phyloP scores from a whole-genome alignment of 331 rosid species.

The Saraca asoca region DNA sequence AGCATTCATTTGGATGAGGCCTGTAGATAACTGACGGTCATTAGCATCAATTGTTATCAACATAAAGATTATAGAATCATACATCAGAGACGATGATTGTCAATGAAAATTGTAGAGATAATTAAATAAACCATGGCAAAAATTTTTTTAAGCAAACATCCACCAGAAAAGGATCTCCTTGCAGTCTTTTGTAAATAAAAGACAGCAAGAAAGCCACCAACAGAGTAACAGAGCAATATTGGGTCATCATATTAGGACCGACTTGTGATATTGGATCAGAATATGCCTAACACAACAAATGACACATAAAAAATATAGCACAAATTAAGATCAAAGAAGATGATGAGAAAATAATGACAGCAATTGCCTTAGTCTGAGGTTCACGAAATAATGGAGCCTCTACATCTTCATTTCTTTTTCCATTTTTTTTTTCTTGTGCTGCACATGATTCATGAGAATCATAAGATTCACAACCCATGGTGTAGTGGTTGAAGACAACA shows the following conservation, averaged over 20 bases:
- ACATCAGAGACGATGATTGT: conserved; percentile 3
- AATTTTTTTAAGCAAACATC: not conserved
- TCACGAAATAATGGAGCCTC: not conserved
- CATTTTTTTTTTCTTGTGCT: conserved; percentile 13
- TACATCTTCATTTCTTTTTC: not conserved
- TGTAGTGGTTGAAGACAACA: conserved; percentile 6
- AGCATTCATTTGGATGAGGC: conserved; percentile 99
- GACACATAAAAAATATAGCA: not conserved
- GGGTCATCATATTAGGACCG: conserved; percentile 13
- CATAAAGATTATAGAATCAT: not conserved
- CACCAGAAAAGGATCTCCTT: conserved; percentile 16
- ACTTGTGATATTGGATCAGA: conserved; percentile 4
- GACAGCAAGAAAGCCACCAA: not conserved
- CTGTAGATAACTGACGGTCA: conserved; percentile 46
- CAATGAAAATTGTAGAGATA: conserved; percentile 15
- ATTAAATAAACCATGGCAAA: not conserved
- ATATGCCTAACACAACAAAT: conserved; percentile 16
- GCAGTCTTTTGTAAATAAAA: not conserved
- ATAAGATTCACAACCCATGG: not conserved
- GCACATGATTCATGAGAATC: conserved; percentile 13
- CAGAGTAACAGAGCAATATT: not conserved
- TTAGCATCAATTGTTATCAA: conserved; percentile 29
- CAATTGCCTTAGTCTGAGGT: not conserved
- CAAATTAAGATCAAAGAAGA: no score
- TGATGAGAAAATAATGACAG: not conserved